phyloP scores from a whole-genome alignment of 2,329 filamentous ascomycete genomes.

The Aureobasidium lini region DNA sequence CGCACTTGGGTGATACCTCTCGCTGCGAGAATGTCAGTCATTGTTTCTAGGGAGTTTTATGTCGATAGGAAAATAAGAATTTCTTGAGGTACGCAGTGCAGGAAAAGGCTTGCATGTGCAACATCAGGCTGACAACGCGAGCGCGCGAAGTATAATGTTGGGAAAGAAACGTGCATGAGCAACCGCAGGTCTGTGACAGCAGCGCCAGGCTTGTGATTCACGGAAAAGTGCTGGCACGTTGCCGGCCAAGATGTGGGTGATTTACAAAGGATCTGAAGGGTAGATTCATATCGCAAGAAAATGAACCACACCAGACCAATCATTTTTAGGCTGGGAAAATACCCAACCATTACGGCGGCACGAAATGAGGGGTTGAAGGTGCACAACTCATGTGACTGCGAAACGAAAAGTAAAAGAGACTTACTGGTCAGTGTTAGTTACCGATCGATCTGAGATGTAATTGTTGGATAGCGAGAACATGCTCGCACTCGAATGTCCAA shows the following conservation, averaged over 20 bases:
- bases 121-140: constrained; percentile 17
- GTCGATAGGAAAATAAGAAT: background rate
- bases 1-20: constrained; percentile 41
- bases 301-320: constrained; percentile 5
- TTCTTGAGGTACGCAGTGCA: constrained; percentile 12
- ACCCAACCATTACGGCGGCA: constrained; percentile 1
- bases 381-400: constrained; percentile 7
- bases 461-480: constrained; percentile 33
- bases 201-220: constrained; percentile 5
- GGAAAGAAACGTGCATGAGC: constrained; percentile 8
- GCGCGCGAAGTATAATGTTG: constrained; percentile 10
- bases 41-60: constrained; percentile 16
- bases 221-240: constrained; percentile 11
- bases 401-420: constrained; percentile 2
- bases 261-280: background rate
- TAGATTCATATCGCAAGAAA: constrained; percentile 15
- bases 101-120: constrained; percentile 15
- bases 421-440: constrained; percentile 36
- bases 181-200: constrained; percentile 3
- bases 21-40: constrained; percentile 15
- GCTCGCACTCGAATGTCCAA: constrained; percentile 39
- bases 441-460: constrained; percentile 13
- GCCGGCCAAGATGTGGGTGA: constrained; percentile 1
- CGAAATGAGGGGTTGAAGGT: constrained; percentile 6
- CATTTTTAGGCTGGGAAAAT: background rate